These are phyloP conservation scores for Heliamphora pulchella DNA, from an alignment of 179 eudicot genomes.

Conservation along the genomic window DNA sequence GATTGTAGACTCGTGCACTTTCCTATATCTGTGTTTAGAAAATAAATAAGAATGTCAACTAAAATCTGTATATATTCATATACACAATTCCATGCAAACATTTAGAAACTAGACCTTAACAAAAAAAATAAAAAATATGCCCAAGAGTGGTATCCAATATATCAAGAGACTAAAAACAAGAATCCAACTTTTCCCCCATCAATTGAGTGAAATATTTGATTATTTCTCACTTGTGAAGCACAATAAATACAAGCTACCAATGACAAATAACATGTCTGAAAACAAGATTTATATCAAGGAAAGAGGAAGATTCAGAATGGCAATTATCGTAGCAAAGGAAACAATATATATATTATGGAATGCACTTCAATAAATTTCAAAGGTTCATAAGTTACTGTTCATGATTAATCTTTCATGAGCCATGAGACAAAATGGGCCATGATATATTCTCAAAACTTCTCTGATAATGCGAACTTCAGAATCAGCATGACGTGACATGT, in stretches of 20 bases:
- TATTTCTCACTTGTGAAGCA: neutral
- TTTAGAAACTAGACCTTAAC: neutral
- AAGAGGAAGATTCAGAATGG: neutral
- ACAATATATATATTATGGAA: neutral
- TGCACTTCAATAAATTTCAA: neutral
- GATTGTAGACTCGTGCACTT: constrained; percentile 4
- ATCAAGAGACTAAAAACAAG: neutral
- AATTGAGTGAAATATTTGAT: neutral
- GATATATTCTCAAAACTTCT: too few relatives aligned
- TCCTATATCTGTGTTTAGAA: constrained; percentile 5
- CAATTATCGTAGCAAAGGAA: neutral
- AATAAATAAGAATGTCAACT: constrained; percentile 7
- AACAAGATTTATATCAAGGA: neutral
- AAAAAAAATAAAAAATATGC: neutral
- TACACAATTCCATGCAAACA: neutral
- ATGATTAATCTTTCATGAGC: neutral
- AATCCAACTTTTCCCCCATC: neutral
- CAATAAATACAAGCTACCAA: too few relatives aligned
- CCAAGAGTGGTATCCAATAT: neutral
- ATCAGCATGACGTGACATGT: neutral
- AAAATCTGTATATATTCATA: neutral
- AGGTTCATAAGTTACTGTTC: neutral
- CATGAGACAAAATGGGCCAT: too few relatives aligned
- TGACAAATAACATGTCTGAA: neutral
- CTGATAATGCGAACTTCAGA: too few relatives aligned